phyloP scores from a whole-genome alignment of 2,329 filamentous ascomycete species.

The Arthrobotrys sphaeroides region DNA sequence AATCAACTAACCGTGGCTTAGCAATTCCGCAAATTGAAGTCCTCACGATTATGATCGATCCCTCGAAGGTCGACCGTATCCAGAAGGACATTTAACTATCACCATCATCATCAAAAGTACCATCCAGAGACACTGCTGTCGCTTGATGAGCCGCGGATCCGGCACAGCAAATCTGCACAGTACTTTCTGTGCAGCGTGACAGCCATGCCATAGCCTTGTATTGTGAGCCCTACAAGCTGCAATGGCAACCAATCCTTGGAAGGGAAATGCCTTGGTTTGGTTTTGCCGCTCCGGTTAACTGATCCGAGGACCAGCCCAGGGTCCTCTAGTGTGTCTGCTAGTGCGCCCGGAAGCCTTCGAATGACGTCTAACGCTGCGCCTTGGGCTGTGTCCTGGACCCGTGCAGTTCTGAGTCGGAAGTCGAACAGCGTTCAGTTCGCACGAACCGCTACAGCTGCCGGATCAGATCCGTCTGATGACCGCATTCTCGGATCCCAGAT shows the following conservation, averaged over 20 bases:
- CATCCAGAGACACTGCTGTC: too few relatives aligned
- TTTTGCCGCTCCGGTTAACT: constrained; percentile 17
- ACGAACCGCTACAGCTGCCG: not conserved
- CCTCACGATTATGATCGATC: not conserved
- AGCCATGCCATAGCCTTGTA: too few relatives aligned
- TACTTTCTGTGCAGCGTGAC: too few relatives aligned
- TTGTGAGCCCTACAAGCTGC: not conserved
- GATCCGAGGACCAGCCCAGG: constrained; percentile 12
- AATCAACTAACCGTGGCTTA: constrained; percentile 1
- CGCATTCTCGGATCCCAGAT: too few relatives aligned
- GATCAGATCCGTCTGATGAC: too few relatives aligned
- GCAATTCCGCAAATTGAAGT: not conserved
- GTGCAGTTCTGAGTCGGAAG: too few relatives aligned
- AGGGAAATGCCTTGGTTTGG: not conserved
- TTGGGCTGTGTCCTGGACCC: not conserved
- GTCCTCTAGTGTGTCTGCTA: not conserved
- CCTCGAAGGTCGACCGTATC: too few relatives aligned
- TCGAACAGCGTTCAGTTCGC: too few relatives aligned
- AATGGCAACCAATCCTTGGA: not conserved
- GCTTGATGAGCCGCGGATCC: not conserved
- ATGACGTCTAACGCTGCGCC: constrained; percentile 28
- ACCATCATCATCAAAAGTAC: too few relatives aligned
- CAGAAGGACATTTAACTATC: not conserved
- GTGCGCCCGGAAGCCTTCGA: not conserved
- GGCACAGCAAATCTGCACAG: not conserved